A percentile compares a stretch with the other conserved stretches of the same genome.
Conservation (phyloP, 2,329 filamentous ascomycete species). For the Aphanocladium album region DNA sequence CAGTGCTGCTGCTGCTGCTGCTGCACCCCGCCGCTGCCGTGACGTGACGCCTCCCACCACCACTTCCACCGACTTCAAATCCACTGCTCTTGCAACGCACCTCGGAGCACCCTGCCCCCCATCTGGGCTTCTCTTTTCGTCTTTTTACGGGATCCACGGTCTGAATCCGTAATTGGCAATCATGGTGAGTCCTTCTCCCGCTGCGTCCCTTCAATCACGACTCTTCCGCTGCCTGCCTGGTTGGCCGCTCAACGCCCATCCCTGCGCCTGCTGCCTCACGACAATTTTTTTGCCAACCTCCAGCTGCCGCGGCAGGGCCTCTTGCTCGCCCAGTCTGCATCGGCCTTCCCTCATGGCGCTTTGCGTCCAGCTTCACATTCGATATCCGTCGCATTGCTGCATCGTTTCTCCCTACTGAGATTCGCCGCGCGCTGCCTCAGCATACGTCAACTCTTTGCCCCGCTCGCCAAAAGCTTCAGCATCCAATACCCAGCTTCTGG, state of each 20-base stretch:
- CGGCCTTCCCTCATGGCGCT: not conserved
- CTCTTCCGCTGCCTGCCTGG: not conserved
- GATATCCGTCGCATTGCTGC: not conserved
- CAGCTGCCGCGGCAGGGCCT: slow-evolving; percentile 14
- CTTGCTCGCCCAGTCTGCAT: not conserved
- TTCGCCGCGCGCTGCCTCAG: not conserved
- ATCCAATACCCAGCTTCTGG: not conserved
- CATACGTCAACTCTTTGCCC: slow-evolving; percentile 6
- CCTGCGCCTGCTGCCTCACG: slow-evolving; percentile 6
- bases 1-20: too few species aligned
- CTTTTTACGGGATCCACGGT: slow-evolving; percentile 1
- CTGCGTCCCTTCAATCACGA: not conserved
- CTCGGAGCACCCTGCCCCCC: slow-evolving; percentile 8
- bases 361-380: not conserved
- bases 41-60: slow-evolving; percentile 11
- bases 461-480: slow-evolving; percentile 7
- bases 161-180: slow-evolving; percentile 7
- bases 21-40: slow-evolving; percentile 12
- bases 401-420: not conserved
- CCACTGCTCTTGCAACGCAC: slow-evolving; percentile 7
- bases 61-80: not conserved
- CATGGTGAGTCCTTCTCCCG: slow-evolving; percentile 3
- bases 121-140: slow-evolving; percentile 10
- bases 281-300: slow-evolving; percentile 8
- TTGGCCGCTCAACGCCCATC: not conserved